Base-by-base conservation (phyloP, 257 asterid genomes). In the Knoxia roxburghii region DNA sequence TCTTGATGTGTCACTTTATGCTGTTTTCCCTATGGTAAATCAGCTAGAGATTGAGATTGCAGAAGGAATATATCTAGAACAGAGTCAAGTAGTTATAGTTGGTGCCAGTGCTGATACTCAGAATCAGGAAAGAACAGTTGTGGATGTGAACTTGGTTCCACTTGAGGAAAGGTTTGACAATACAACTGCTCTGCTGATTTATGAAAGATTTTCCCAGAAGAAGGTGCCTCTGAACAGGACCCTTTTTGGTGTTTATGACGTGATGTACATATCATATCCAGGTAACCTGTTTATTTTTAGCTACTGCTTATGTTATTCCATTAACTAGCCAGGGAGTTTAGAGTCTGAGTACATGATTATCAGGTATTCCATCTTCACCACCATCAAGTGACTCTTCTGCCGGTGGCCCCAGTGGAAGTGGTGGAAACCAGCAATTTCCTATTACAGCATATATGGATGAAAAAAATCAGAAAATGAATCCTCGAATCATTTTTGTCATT, bases 101-200 rank as follows among this genome's bases (percentile, higher is more conserved):
- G 99, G 99, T 68, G 99, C 99, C 20, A 87, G 79, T 80, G 95
- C 97, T 73, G 97, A 90, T 73, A 76, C 26, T 76, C 89, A 81
- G 76, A 78, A 87, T 69, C 97, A 88, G 79, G 99, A 73, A 73
- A 88, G 78, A 68, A 75, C 95, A 43, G 84, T 90, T 71, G 91
- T 94, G 53, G 97, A 90, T 73, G 77, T 94, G 49, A 88, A 90
- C 80, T 78, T 94, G 73, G 87, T 94, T 74, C 99, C 99, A 24
- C 80, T 94, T 46, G 99, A 91, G 67, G 99, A 87, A 78, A 89
- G 86, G 81, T 94, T 94, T 68, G 99, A 94, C 68, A 88, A 90
- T 69, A 90, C 95, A 35, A 94, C 99, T 66, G 99, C 99, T 68
- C 66, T 70, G 74, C 83, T 94, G 73, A 90, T 91, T 62, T 94